Base-by-base conservation (phyloP, 2,329 filamentous ascomycete species). In the Diaporthe sp. region DNA sequence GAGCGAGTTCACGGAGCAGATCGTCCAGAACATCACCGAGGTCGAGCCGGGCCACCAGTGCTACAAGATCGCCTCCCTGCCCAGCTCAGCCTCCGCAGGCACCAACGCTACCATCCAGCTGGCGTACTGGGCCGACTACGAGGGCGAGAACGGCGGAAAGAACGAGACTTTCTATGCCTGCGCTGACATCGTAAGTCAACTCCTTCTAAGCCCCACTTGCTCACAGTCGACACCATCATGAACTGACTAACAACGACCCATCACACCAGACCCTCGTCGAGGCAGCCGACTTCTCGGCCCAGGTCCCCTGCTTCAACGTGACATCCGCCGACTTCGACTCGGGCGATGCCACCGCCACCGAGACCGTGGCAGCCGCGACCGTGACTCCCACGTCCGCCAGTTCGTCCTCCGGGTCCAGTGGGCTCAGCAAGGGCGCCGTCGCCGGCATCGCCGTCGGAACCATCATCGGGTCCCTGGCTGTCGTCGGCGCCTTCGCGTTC, bases 31-130 rank as follows among this genome's bases (percentile, higher is more conserved):
- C 12, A 79, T 87, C 76, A 77, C 81, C 13, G 82, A 85, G 71
- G 77, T 87, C 50, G 82, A 86, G 74, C 82, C 84, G 12, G 87
- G 87, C 54, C 86, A 88, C 78, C 86, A 84, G 66, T 89, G 87
- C 77, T 81, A 88, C 64, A 77, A 78, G 54, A 77, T 87, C 50
- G 80, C 80, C n/a, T 76, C 82, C 50, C 78, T 82, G 0, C 82
- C 85, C 1, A 76, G 80, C 5, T 79, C 77, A 13, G 81, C 85
- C 73, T 77, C 77, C n/a, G 78, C 83, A 7, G 87, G 87, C 25
- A 80, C 82, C 70, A 86, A 86, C 73, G 87, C 87, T 25, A 89
- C 87, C 9, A 82, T 88, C 30, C 87, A 88, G 77, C 82, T 89
- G 77, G 84, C 84, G 74, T 89, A 88, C 80, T 83, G 81, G 70